Evolutionary conservation across 2,329 filamentous ascomycete genomes (phyloP), one percentile per base, ranked within the genome.

Genomic region (Dactylellina cionopaga): DNA sequence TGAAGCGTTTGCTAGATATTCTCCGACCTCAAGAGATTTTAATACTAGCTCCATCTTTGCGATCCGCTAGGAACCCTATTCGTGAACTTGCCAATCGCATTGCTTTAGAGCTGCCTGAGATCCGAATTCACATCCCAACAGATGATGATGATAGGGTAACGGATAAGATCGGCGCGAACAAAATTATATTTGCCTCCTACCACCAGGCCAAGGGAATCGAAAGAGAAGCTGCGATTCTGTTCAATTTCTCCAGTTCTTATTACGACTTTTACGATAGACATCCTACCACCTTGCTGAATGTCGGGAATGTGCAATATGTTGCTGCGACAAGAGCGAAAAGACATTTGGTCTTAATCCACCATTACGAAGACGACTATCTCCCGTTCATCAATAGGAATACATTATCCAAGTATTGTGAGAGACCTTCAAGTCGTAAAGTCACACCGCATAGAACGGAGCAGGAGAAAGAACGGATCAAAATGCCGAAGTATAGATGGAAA

Each of bases 171-270:
- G 47, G 59, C 13, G 49, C 41, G 7, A 60, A 69, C 7, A 76
- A 76, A 25, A 60, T 76, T 11, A 15, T 64, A 3, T 39, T 74
- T 52, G 66, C 55, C 13, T 74, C 69, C 10, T 75, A 69, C 29
- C 75, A 76, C 29, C 74, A 76, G 56, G 58, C 65, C n/a, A 76
- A 76, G n/a, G 75, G 75, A 11, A 74, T 75, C 4, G 75, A 76
- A 47, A 69, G 75, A 44, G 62, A 74, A 31, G 75, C 69, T 1
- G 75, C 55, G 3, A 54, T 75, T 10, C 25, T 75, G 10, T 73
- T 72, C 46, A 55, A 62, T 13, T 76, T 76, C 19, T 74, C 74
- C 7, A 56, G 56, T 44, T 71, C 58, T 9, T 75, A 74, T 24
- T 52, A 74, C 27, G 51, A 55, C 24, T 73, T 56, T 47, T 74